These are phyloP conservation scores for Pichia insulana DNA, from an alignment of 805 yeast genomes.

Conservation along the genomic window DNA sequence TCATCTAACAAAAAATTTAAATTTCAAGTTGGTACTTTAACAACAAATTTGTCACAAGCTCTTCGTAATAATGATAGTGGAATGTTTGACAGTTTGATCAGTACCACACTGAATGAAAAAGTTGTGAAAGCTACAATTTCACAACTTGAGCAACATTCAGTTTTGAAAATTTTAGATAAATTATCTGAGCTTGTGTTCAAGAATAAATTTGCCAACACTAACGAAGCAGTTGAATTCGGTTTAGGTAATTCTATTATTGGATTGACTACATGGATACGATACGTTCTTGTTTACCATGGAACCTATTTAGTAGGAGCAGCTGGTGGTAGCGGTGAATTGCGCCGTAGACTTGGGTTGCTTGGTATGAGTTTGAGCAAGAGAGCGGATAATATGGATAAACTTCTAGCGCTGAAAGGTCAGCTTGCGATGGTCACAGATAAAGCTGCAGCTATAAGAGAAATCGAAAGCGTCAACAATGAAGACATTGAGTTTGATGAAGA, in stretches of 20 bases:
- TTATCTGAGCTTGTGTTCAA: constrained; percentile 44
- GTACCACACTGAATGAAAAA: constrained; percentile 38
- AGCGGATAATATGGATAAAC: constrained; percentile 39
- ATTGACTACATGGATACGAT: constrained; percentile 41
- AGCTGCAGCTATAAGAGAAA: constrained; percentile 67
- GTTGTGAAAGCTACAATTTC: constrained; percentile 43
- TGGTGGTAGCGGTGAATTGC: constrained; percentile 23
- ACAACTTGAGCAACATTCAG: constrained; percentile 40
- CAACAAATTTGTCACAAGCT: constrained; percentile 83
- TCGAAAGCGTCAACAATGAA: constrained; percentile 35
- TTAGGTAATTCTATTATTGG: constrained; percentile 24
- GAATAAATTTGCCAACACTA: constrained; percentile 28
- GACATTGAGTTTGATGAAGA: constrained; percentile 14
- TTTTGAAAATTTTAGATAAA: constrained; percentile 42
- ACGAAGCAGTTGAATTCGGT: constrained; percentile 35
- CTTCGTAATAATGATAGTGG: constrained; percentile 79
- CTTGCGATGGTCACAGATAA: constrained; percentile 39
- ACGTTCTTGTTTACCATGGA: constrained; percentile 49
- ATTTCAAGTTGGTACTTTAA: constrained; percentile 66
- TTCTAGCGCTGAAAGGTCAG: constrained; percentile 44
- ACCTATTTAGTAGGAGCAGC: constrained; percentile 40
- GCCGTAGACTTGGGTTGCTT: constrained; percentile 34
- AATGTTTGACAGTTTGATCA: constrained; percentile 74
- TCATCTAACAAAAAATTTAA: constrained; percentile 32
- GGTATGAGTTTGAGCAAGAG: constrained; percentile 41